Percentiles rank a stretch among this genome's conserved stretches.
Conservation (phyloP, 192 early-diverging fungal genomes). For the Dissophora globulifera region DNA sequence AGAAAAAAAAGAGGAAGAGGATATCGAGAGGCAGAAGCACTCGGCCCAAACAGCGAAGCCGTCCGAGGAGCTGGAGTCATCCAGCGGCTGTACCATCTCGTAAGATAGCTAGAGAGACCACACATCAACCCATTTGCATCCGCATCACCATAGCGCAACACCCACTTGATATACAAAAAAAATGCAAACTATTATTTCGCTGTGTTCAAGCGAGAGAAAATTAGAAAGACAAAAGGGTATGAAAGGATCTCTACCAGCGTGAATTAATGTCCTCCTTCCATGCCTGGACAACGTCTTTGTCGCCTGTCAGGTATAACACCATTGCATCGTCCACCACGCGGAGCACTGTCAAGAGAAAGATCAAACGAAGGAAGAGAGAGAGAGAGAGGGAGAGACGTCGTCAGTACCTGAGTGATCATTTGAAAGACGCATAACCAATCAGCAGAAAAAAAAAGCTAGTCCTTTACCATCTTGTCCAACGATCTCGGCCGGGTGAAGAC, state of each 20-base stretch:
- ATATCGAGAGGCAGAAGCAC: neutral
- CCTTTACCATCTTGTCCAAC: slow-evolving; percentile 50
- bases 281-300: slow-evolving; percentile 43
- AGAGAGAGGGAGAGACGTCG: neutral
- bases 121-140: neutral
- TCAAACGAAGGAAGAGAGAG: neutral
- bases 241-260: slow-evolving; percentile 24
- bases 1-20: slow-evolving; percentile 1
- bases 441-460: neutral
- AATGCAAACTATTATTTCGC: too few relatives aligned
- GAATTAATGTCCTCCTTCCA: slow-evolving; percentile 53
- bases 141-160: too few relatives aligned
- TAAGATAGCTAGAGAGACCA: neutral
- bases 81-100: slow-evolving; percentile 13
- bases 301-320: slow-evolving; percentile 44
- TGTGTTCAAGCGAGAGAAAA: too few relatives aligned
- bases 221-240: too few relatives aligned
- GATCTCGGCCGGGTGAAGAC: slow-evolving; percentile 44
- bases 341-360: slow-evolving; percentile 24
- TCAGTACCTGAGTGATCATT: too few relatives aligned
- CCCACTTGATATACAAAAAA: too few relatives aligned
- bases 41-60: neutral
- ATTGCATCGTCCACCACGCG: slow-evolving; percentile 46
- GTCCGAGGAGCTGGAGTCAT: slow-evolving; percentile 3
- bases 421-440: too few relatives aligned